phyloP scores from a whole-genome alignment of 2,329 filamentous ascomycete species.

The Clarireedia paspali region DNA sequence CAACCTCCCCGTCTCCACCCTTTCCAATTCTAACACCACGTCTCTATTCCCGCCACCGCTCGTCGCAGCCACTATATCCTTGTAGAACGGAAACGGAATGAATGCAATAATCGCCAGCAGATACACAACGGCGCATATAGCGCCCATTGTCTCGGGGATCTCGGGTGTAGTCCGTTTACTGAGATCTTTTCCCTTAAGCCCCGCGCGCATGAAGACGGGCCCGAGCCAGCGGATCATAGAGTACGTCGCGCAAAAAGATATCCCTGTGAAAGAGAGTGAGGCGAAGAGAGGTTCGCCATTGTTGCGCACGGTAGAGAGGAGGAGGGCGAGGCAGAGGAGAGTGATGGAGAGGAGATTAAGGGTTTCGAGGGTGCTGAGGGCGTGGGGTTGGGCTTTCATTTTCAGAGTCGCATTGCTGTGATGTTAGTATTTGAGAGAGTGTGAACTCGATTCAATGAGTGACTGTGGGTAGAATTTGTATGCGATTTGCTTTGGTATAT shows the following conservation, averaged over 20 bases:
- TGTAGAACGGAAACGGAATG: conserved; percentile 95
- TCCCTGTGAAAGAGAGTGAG: conserved; percentile 75
- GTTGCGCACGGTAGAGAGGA: conserved; percentile 73
- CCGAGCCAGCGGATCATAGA: conserved; percentile 91
- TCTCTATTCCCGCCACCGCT: conserved; percentile 90
- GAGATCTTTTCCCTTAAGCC: conserved; percentile 84
- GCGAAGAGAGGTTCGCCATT: conserved; percentile 84
- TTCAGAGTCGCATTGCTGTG: neutral
- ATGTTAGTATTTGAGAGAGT: neutral
- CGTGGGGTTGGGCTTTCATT: conserved; percentile 6
- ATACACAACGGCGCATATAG: conserved; percentile 87
- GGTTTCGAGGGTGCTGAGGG: conserved; percentile 45
- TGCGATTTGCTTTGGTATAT: neutral
- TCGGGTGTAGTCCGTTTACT: conserved; percentile 68
- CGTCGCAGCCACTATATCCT: conserved; percentile 92
- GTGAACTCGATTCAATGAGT: neutral
- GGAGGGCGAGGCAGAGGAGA: conserved; percentile 61
- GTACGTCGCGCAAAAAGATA: conserved; percentile 77
- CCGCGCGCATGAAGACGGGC: conserved; percentile 77
- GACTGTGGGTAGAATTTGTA: no score
- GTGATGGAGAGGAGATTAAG: conserved; percentile 53
- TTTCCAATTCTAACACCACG: conserved; percentile 50
- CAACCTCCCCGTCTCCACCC: conserved; percentile 66
- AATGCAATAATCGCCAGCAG: conserved; percentile 83
- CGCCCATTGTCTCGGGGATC: conserved; percentile 94